Conservation (phyloP, 2,329 filamentous ascomycete genomes). For the Xylariaceae sp. region DNA sequence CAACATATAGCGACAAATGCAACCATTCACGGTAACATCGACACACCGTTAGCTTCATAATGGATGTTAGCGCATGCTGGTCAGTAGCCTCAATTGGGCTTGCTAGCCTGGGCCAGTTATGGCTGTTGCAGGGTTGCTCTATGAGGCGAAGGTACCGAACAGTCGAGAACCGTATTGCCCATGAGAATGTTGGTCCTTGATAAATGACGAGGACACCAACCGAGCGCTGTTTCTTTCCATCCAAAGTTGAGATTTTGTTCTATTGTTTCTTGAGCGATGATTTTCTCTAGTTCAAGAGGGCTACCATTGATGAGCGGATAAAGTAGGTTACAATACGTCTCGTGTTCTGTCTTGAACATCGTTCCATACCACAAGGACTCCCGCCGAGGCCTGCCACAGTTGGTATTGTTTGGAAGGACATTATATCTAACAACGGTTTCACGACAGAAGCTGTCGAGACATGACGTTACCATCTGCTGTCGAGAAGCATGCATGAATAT, state of each 20-base stretch:
- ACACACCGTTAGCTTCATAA: conserved; percentile 15
- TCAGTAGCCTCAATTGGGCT: conserved; percentile 27
- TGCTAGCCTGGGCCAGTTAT: conserved; percentile 17
- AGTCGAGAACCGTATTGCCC: background rate
- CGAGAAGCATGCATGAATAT: conserved; percentile 17
- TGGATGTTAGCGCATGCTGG: conserved; percentile 17
- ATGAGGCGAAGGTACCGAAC: background rate
- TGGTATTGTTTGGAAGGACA: conserved; percentile 9
- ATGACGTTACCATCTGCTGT: conserved; percentile 30
- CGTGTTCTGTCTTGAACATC: conserved; percentile 7
- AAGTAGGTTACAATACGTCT: no score
- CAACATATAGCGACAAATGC: conserved; percentile 26
- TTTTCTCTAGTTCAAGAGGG: conserved; percentile 13
- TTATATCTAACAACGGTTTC: conserved; percentile 18
- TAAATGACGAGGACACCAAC: background rate
- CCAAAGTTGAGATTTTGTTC: conserved; percentile 18
- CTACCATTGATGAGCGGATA: conserved; percentile 10
- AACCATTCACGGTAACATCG: conserved; percentile 26
- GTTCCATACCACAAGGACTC: conserved; percentile 8
- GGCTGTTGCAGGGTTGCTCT: background rate
- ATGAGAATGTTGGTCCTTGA: conserved; percentile 8
- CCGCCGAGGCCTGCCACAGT: conserved; percentile 15
- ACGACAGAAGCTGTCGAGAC: conserved; percentile 16
- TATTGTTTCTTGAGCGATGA: conserved; percentile 13
- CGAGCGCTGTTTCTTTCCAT: conserved; percentile 5